These are phyloP conservation scores for Oryza meridionalis DNA, from an alignment of 176 grass and related monocot genomes.

Conservation along the genomic window DNA sequence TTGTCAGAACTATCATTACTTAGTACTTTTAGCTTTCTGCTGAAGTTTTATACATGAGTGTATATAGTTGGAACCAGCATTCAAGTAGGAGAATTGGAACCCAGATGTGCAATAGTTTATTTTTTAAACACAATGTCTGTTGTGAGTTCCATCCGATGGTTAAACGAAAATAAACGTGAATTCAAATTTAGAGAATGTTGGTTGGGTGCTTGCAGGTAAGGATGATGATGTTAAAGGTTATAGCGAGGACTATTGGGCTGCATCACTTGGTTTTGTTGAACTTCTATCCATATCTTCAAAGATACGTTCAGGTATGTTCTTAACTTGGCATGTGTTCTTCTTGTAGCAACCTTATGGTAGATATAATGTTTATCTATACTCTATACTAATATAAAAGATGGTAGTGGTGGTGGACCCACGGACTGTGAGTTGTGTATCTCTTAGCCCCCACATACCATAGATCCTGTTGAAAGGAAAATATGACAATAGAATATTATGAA, in stretches of 20 bases:
- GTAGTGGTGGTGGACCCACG: too few relatives aligned
- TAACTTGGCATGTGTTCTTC: not conserved
- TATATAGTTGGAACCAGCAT: not conserved
- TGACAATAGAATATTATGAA: too few relatives aligned
- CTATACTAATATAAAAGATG: too few relatives aligned
- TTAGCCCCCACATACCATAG: too few relatives aligned
- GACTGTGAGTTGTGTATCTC: too few relatives aligned
- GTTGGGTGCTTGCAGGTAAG: conserved; percentile 68
- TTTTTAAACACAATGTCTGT: not conserved
- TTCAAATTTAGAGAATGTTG: conserved; percentile 25
- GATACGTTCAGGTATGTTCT: conserved; percentile 82
- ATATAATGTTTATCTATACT: not conserved
- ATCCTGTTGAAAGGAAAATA: too few relatives aligned
- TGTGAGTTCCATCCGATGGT: conserved; percentile 18
- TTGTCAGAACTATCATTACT: not conserved
- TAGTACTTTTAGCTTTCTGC: conserved; percentile 9
- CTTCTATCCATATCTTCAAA: conserved; percentile 88
- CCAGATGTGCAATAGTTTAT: not conserved
- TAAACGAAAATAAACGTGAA: not conserved
- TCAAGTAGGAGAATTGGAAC: conserved; percentile 18
- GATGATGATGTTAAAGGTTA: conserved; percentile 94
- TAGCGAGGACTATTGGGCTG: conserved; percentile 82
- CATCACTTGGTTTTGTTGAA: conserved; percentile 88
- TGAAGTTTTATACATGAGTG: not conserved
- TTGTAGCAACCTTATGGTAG: conserved; percentile 8